Evolutionary conservation across 2,329 filamentous ascomycete genomes (phyloP).

Genomic region (Tolypocladium cylindrosporum): DNA sequence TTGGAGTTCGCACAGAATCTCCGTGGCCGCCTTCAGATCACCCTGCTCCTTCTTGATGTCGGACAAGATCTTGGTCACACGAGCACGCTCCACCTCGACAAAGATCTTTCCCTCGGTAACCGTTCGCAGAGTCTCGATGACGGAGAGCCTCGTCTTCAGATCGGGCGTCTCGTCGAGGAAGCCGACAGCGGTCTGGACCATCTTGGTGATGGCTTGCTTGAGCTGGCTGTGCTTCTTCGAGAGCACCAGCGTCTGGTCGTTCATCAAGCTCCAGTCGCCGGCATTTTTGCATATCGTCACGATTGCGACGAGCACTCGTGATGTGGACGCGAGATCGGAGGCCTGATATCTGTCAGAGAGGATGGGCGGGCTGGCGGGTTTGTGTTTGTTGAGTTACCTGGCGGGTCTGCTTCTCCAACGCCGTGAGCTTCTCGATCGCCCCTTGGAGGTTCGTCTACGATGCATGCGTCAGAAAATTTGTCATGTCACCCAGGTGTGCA

Average conservation of each 20-base stretch:
- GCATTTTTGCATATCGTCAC: slow-evolving; percentile 91
- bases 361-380: slow-evolving; percentile 7
- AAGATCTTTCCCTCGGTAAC: slow-evolving; percentile 99
- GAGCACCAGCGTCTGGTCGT: slow-evolving; percentile 88
- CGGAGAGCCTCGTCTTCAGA: slow-evolving; percentile 77
- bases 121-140: slow-evolving; percentile 90
- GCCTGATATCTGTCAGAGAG: slow-evolving; percentile 44
- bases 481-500: not conserved
- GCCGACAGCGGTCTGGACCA: slow-evolving; percentile 93
- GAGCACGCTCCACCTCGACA: slow-evolving; percentile 93
- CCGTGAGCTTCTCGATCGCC: slow-evolving; percentile 86
- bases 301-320: slow-evolving; percentile 75
- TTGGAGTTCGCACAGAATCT: slow-evolving; percentile 93
- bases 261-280: slow-evolving; percentile 87
- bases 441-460: slow-evolving; percentile 64
- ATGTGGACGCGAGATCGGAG: slow-evolving; percentile 92
- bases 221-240: slow-evolving; percentile 99
- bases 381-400: slow-evolving; percentile 49
- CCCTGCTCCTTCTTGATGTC: slow-evolving; percentile 96
- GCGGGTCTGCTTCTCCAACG: slow-evolving; percentile 91
- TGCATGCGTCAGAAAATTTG: slow-evolving; percentile 6
- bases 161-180: slow-evolving; percentile 83
- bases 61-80: slow-evolving; percentile 88
- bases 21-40: slow-evolving; percentile 79
- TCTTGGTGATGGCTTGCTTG: slow-evolving; percentile 97